A percentile compares a stretch with the other conserved stretches of the same genome.
Conservation (phyloP, 2,329 filamentous ascomycete genomes). For the Clonostachys sp. region DNA sequence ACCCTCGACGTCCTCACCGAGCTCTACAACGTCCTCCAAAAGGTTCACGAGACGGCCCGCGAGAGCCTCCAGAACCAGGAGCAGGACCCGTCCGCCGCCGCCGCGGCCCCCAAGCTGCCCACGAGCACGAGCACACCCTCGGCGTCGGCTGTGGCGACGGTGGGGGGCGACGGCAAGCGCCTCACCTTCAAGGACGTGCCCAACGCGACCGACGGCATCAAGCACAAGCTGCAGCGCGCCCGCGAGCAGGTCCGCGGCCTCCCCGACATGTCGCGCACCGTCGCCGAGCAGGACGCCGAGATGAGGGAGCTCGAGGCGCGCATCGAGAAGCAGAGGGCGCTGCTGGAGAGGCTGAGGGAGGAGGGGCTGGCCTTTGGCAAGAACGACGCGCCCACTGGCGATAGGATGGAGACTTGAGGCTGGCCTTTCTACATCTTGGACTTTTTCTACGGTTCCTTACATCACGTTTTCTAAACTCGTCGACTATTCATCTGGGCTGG, state of each 20-base stretch:
- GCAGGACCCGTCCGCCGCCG: conserved; percentile 5
- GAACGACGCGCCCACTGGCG: conserved; percentile 5
- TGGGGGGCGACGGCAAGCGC: background rate
- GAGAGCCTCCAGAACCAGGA: background rate
- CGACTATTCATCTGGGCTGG: background rate
- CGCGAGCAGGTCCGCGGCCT: conserved; percentile 59
- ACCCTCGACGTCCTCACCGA: conserved; percentile 82
- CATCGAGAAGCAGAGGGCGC: conserved; percentile 56
- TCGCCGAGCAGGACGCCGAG: conserved; percentile 68
- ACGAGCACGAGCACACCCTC: conserved; percentile 1
- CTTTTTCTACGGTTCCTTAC: no score
- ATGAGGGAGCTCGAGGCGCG: conserved; percentile 61
- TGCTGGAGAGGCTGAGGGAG: conserved; percentile 49
- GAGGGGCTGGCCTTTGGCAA: conserved; percentile 34
- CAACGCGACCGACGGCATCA: conserved; percentile 71
- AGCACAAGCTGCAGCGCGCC: conserved; percentile 79
- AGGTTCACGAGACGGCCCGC: conserved; percentile 36
- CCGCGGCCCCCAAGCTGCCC: background rate
- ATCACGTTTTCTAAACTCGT: no score
- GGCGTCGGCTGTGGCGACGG: conserved; percentile 5
- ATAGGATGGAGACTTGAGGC: conserved; percentile 35
- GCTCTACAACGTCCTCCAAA: conserved; percentile 72
- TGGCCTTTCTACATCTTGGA: background rate
- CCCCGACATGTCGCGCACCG: conserved; percentile 64
- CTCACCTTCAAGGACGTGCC: conserved; percentile 69